Conservation (phyloP, 805 yeast genomes). For the Myxozyma neglecta region DNA sequence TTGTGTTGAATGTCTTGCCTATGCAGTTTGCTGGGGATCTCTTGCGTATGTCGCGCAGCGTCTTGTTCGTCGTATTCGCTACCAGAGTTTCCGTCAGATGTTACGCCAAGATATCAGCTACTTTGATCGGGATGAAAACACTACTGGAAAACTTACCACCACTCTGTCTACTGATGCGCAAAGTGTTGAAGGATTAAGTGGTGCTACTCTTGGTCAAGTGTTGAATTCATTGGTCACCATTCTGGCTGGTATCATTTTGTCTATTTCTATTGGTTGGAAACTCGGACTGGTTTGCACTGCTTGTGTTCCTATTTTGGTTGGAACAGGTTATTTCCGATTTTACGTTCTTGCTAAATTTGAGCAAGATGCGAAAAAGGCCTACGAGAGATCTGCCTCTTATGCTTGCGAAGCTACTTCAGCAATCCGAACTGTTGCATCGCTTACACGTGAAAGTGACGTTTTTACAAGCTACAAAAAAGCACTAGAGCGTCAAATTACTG, state of each 20-base stretch:
- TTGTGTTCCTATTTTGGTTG: conserved; percentile 38
- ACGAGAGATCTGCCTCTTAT: conserved; percentile 43
- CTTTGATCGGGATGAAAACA: conserved; percentile 36
- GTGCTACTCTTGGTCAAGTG: conserved; percentile 39
- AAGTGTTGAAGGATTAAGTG: conserved; percentile 37
- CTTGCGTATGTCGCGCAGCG: conserved; percentile 34
- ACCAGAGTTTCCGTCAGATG: conserved; percentile 33
- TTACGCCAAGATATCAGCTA: conserved; percentile 37
- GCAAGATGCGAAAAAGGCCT: conserved; percentile 42
- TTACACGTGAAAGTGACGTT: conserved; percentile 46
- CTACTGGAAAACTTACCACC: conserved; percentile 35
- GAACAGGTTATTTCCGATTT: conserved; percentile 44
- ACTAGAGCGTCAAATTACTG: conserved; percentile 29
- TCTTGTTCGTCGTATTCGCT: conserved; percentile 35
- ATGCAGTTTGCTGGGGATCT: conserved; percentile 43
- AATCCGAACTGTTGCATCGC: conserved; percentile 46
- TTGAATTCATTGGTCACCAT: conserved; percentile 39
- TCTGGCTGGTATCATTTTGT: conserved; percentile 43
- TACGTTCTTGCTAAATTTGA: conserved; percentile 39
- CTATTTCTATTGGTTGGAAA: conserved; percentile 45
- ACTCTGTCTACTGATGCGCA: conserved; percentile 37
- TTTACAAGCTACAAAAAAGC: conserved; percentile 34
- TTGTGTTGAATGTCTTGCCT: conserved; percentile 42
- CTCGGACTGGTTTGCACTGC: conserved; percentile 46
- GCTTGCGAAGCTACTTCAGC: conserved; percentile 46